Percentiles rank a stretch among this genome's conserved stretches.
These are phyloP conservation scores for Colletotrichum graminicola DNA, from an alignment of 2,329 filamentous ascomycete genomes.

Conservation along the genomic window DNA sequence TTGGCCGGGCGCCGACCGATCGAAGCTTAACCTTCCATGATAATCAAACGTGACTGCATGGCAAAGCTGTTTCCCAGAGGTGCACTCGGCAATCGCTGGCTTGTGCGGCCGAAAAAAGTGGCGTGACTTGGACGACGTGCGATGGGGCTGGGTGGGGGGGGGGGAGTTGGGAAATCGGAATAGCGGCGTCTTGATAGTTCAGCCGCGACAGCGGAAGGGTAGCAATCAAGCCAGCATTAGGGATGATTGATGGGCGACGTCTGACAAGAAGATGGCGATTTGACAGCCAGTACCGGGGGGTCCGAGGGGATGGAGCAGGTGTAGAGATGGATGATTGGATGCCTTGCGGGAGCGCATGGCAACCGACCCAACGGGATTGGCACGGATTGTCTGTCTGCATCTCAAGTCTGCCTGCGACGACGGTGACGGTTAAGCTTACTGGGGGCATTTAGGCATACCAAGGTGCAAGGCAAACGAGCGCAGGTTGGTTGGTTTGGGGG, in stretches of 20 bases:
- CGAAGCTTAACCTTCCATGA: too few species aligned
- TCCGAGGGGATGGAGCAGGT: conserved; percentile 4
- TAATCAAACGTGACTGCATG: too few species aligned
- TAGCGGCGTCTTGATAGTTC: background rate
- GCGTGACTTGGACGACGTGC: conserved; percentile 12
- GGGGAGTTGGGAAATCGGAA: conserved; percentile 14
- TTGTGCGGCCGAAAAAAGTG: conserved; percentile 5
- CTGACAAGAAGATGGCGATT: conserved; percentile 19
- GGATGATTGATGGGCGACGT: conserved; percentile 35
- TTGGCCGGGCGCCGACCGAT: conserved; percentile 11
- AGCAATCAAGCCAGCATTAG: background rate
- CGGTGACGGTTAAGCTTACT: conserved; percentile 13
- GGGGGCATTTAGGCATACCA: background rate
- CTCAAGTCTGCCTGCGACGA: conserved; percentile 23
- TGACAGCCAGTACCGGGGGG: conserved; percentile 24
- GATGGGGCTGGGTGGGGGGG: background rate
- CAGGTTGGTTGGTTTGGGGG: background rate
- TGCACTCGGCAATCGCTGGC: conserved; percentile 26
- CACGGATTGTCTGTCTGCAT: conserved; percentile 21
- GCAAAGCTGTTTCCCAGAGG: conserved; percentile 32
- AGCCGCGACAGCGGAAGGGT: conserved; percentile 11
- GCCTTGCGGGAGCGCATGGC: conserved; percentile 9
- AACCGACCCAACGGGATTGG: conserved; percentile 28
- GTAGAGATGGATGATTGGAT: conserved; percentile 18
- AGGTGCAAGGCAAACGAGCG: too few species aligned